Conservation (phyloP, 2,329 filamentous ascomycete genomes). For the Aspergillus felis region DNA sequence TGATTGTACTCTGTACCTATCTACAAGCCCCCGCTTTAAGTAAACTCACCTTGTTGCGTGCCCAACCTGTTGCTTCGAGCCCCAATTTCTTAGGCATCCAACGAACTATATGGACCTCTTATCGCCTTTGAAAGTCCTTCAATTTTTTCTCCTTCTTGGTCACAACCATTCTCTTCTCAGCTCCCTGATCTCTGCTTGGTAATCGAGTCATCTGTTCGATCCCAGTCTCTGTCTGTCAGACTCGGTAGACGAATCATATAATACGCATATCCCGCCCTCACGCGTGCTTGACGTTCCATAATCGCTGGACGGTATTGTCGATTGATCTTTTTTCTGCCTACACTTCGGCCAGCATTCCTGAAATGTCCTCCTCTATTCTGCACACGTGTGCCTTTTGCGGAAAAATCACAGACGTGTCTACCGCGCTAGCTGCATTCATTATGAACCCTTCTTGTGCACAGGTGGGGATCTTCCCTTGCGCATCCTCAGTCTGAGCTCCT, state of each 20-base stretch:
- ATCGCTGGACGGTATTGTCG: not conserved
- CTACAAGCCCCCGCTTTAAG: not conserved
- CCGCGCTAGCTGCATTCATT: conserved; percentile 32
- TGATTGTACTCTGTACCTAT: not conserved
- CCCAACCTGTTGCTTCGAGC: conserved; percentile 11
- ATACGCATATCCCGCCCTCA: not conserved
- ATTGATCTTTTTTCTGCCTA: not conserved
- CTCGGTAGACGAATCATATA: not conserved
- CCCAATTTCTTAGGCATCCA: conserved; percentile 11
- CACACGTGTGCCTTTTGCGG: conserved; percentile 40
- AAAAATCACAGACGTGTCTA: conserved; percentile 35
- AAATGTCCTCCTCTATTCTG: conserved; percentile 36
- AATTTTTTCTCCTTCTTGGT: not conserved
- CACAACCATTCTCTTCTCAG: not conserved
- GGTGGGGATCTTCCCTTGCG: conserved; percentile 29
- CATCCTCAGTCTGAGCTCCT: conserved; percentile 18
- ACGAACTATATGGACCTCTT: not conserved
- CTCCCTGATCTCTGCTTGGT: not conserved
- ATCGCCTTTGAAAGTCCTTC: too few species aligned
- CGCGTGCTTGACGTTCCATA: not conserved
- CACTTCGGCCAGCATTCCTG: not conserved
- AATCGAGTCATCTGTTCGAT: too few species aligned
- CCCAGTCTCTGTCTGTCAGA: too few species aligned
- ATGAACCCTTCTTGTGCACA: conserved; percentile 39
- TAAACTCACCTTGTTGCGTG: conserved; percentile 1